Percentiles rank a stretch among this genome's conserved stretches.
Evolutionary conservation across 2,329 filamentous ascomycete genomes (phyloP).

Genomic region (Tolypocladium cylindrosporum): DNA sequence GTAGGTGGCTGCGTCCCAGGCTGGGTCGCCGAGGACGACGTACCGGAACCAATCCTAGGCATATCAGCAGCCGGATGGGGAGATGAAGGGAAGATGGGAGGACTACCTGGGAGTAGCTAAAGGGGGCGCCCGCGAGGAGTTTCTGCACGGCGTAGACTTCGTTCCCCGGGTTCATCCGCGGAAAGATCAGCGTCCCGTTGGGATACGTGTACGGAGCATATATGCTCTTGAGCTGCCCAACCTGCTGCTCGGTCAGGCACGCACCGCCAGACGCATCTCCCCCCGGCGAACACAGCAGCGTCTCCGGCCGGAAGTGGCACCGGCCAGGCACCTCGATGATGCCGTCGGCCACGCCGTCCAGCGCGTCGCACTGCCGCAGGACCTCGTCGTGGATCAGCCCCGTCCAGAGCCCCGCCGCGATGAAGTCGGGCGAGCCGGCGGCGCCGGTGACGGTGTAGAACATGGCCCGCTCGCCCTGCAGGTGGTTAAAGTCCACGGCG

Average conservation of each 20-base stretch:
- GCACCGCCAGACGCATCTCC: not conserved
- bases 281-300: conserved; percentile 28
- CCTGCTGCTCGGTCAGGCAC: conserved; percentile 33
- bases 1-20: conserved; percentile 22
- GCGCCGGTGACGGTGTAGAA: conserved; percentile 28
- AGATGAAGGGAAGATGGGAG: no score
- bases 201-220: conserved; percentile 12
- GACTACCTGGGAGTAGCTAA: conserved; percentile 9
- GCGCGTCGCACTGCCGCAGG: conserved; percentile 35
- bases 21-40: conserved; percentile 28
- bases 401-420: conserved; percentile 12
- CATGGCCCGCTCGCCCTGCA: conserved; percentile 29
- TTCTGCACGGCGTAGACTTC: conserved; percentile 23
- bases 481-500: conserved; percentile 26
- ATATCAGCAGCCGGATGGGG: conserved; percentile 6
- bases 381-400: conserved; percentile 11
- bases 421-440: conserved; percentile 16
- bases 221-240: conserved; percentile 22
- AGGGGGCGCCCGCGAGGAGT: conserved; percentile 25
- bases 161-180: conserved; percentile 37
- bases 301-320: conserved; percentile 32
- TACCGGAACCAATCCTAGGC: conserved; percentile 25
- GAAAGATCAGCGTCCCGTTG: conserved; percentile 27
- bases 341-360: conserved; percentile 37
- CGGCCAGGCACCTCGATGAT: conserved; percentile 34